Evolutionary conservation across 768 basidiomycete species (phyloP), one percentile per base, ranked within the genome.

Genomic region (Naganishia friedmannii): DNA sequence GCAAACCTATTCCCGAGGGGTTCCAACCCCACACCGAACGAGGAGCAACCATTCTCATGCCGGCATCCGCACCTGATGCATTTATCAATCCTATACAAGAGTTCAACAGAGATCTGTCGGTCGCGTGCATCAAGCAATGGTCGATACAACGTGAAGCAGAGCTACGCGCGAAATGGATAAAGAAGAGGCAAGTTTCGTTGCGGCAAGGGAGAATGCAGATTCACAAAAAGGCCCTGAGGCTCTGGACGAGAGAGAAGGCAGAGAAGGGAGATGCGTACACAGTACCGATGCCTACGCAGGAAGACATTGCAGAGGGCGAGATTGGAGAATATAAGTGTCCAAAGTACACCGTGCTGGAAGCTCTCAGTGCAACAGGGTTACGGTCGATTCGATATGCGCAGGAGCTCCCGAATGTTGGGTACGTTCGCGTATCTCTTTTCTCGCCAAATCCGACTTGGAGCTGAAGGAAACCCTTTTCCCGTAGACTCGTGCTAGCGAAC

Each of bases 81-180:
- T 99, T 99, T 81, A 82, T 98, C 71, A 99, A 99, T 78, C 95
- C 96, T 7, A 89, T 97, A 15, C 96, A 99, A 78, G 92, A 99
- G 81, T 99, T 96, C 84, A 99, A 99, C 82, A 86, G 96, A 46
- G 96, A 99, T 82, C 80, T 92, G 55, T 93, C 91, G 73, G 88
- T 97, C 53, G 92, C 93, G 26, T 90, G 90, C 73, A 97, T 99
- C 68, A 85, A 88, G 34, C 87, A 88, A 3, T 99, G 93, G 93
- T 32, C 60, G 9, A 19, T 29, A 3, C 12, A 32, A 15, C 42
- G 78, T 68, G 75, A 77, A 57, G 78, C 77, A 31, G 76, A 76
- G 51, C 37, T 72, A 13, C 65, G 75, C 39, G 66, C 15, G 19
- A 75, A 74, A 55, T 79, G 70, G 71, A 84, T 82, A 77, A 82